These are phyloP conservation scores for Glaciozyma martinii DNA, from an alignment of 768 basidiomycete genomes.

Conservation along the genomic window DNA sequence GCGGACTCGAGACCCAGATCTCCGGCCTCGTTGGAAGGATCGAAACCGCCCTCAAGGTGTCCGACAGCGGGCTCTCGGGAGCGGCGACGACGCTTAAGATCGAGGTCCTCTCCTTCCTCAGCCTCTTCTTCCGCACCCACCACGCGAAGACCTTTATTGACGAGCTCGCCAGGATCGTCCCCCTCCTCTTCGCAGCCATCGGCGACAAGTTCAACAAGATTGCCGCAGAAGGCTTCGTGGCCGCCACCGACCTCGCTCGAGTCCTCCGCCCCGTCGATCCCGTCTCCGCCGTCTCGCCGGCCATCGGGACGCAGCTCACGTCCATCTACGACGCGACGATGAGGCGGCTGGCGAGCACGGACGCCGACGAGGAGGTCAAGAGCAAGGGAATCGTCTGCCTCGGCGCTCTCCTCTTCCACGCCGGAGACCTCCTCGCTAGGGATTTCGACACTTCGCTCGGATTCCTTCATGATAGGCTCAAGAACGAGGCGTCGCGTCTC, in stretches of 20 bases:
- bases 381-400: slow-evolving; percentile 70
- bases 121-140: slow-evolving; percentile 71
- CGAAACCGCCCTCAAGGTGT: slow-evolving; percentile 33
- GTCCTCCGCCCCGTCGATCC: slow-evolving; percentile 60
- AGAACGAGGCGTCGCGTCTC: slow-evolving; percentile 41
- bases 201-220: slow-evolving; percentile 80
- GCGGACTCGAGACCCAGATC: slow-evolving; percentile 65
- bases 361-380: slow-evolving; percentile 87
- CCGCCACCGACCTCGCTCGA: slow-evolving; percentile 71
- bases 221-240: slow-evolving; percentile 76
- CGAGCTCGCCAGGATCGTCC: slow-evolving; percentile 59
- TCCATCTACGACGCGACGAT: slow-evolving; percentile 66
- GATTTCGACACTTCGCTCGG: slow-evolving; percentile 11
- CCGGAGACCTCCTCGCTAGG: slow-evolving; percentile 49
- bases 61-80: slow-evolving; percentile 41
- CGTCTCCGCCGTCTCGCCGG: slow-evolving; percentile 26
- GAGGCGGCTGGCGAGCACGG: slow-evolving; percentile 59
- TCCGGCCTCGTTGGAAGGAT: slow-evolving; percentile 49
- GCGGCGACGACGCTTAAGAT: slow-evolving; percentile 74
- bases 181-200: slow-evolving; percentile 63
- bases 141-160: slow-evolving; percentile 50
- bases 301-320: slow-evolving; percentile 44
- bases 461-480: slow-evolving; percentile 33
- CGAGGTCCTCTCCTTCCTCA: slow-evolving; percentile 74
- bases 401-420: slow-evolving; percentile 78